Conservation (phyloP, 371 early-diverging fungal genomes). For the Rhizopus stolonifer region DNA sequence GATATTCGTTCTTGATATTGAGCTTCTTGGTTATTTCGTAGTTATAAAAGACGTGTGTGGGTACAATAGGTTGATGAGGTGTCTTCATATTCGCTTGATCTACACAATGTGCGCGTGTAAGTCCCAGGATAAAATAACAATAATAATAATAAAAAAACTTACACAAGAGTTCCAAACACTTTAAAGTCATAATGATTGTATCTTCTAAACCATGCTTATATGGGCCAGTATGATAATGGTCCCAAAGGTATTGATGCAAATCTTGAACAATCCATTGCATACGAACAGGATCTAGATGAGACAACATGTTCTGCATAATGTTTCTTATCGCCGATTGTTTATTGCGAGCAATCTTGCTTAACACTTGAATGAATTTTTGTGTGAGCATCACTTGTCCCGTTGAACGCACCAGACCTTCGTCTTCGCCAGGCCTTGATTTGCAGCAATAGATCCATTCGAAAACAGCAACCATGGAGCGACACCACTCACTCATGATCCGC, state of each 20-base stretch:
- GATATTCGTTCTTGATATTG: constrained; percentile 81
- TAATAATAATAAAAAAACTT: constrained; percentile 5
- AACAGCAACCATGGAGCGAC: constrained; percentile 30
- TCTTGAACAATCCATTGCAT: constrained; percentile 26
- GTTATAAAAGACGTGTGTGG: constrained; percentile 58
- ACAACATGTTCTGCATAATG: constrained; percentile 11
- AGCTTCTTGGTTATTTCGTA: constrained; percentile 56
- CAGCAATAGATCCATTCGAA: constrained; percentile 35
- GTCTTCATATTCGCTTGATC: constrained; percentile 33
- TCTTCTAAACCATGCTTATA: constrained; percentile 57
- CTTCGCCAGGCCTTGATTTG: constrained; percentile 9
- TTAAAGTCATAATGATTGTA: constrained; percentile 60
- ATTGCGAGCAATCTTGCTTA: constrained; percentile 26
- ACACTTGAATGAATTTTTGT: constrained; percentile 37
- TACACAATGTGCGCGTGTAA: no score
- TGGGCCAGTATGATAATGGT: constrained; percentile 55
- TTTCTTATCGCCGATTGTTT: constrained; percentile 9
- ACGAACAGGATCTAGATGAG: constrained; percentile 17
- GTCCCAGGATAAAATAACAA: constrained; percentile 6
- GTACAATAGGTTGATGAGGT: constrained; percentile 4
- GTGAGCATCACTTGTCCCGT: constrained; percentile 26
- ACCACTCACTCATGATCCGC: constrained; percentile 38
- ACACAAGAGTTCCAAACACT: constrained; percentile 61
- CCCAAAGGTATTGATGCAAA: constrained; percentile 33
- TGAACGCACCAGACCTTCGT: constrained; percentile 8